Evolutionary conservation across 176 grass and related monocot genomes (phyloP).

Genomic region (Raddia distichophylla): DNA sequence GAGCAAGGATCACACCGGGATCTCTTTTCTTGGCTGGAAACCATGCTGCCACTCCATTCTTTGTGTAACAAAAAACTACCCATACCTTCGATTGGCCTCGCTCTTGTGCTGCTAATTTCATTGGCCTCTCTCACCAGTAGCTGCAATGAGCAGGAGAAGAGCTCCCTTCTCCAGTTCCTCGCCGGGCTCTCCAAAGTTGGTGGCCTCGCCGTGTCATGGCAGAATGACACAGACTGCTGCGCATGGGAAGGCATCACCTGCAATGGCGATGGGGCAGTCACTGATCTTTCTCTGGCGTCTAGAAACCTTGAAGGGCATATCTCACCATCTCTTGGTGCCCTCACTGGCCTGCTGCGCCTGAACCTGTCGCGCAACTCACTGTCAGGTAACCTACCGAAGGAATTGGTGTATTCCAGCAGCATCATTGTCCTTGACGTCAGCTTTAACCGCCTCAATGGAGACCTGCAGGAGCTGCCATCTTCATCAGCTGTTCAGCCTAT

Average conservation of each 20-base stretch:
- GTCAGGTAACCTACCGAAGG: background rate
- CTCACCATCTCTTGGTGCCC: background rate
- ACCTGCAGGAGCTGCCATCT: background rate
- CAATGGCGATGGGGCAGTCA: background rate
- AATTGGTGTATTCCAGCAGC: background rate
- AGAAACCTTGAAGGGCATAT: conserved; percentile 20
- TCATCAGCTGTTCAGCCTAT: background rate
- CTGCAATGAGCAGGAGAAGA: conserved; percentile 35
- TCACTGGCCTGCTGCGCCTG: background rate
- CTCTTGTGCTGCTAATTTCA: conserved; percentile 21
- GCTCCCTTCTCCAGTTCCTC: conserved; percentile 27
- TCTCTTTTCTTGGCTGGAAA: background rate
- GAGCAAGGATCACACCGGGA: too few species aligned
- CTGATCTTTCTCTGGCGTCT: background rate
- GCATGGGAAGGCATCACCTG: conserved; percentile 25
- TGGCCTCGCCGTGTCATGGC: conserved; percentile 1
- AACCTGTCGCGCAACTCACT: conserved; percentile 30
- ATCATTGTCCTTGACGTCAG: conserved; percentile 10
- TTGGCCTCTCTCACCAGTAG: background rate
- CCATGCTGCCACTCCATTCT: conserved; percentile 32
- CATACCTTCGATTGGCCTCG: background rate
- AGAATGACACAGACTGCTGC: conserved; percentile 25
- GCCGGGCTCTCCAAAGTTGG: background rate
- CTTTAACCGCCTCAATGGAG: conserved; percentile 14
- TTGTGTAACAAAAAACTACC: background rate